Conservation (phyloP, 352 stramenopile genomes). For the Pythium dissimile region DNA sequence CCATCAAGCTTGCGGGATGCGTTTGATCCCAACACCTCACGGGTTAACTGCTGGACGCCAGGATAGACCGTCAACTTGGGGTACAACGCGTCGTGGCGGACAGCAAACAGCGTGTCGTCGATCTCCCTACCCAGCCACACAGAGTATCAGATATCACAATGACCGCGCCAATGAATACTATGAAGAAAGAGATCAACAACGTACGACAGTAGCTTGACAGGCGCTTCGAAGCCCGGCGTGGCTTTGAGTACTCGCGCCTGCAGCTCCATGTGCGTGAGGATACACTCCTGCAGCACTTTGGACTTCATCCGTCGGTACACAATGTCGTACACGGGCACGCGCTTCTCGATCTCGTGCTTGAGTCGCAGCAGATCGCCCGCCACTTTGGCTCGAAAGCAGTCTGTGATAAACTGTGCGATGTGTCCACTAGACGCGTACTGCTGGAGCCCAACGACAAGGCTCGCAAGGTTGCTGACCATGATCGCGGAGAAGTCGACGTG, state of each 20-base stretch:
- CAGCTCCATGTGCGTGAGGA: slow-evolving; percentile 62
- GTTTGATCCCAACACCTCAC: slow-evolving; percentile 47
- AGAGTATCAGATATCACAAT: neutral
- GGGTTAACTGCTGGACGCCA: slow-evolving; percentile 74
- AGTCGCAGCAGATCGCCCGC: slow-evolving; percentile 43
- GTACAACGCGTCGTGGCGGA: slow-evolving; percentile 64
- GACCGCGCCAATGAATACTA: neutral
- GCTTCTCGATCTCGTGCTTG: slow-evolving; percentile 68
- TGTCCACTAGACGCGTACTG: slow-evolving; percentile 35
- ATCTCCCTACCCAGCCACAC: slow-evolving; percentile 43
- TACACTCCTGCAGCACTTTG: slow-evolving; percentile 33
- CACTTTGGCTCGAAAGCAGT: slow-evolving; percentile 55
- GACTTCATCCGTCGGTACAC: slow-evolving; percentile 57
- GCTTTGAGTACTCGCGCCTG: slow-evolving; percentile 35
- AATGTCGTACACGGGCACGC: slow-evolving; percentile 65
- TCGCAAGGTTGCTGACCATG: slow-evolving; percentile 39
- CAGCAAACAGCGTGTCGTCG: slow-evolving; percentile 68
- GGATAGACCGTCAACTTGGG: slow-evolving; percentile 75
- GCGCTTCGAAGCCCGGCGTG: slow-evolving; percentile 32
- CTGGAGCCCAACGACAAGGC: slow-evolving; percentile 55
- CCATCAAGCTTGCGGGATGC: slow-evolving; percentile 37
- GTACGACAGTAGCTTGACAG: slow-evolving; percentile 67
- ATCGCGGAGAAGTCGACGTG: slow-evolving; percentile 39
- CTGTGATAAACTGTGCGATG: slow-evolving; percentile 49
- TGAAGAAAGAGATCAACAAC: slow-evolving; percentile 3